Conservation (phyloP, 2,329 filamentous ascomycete genomes). For the Colletotrichum orbiculare region DNA sequence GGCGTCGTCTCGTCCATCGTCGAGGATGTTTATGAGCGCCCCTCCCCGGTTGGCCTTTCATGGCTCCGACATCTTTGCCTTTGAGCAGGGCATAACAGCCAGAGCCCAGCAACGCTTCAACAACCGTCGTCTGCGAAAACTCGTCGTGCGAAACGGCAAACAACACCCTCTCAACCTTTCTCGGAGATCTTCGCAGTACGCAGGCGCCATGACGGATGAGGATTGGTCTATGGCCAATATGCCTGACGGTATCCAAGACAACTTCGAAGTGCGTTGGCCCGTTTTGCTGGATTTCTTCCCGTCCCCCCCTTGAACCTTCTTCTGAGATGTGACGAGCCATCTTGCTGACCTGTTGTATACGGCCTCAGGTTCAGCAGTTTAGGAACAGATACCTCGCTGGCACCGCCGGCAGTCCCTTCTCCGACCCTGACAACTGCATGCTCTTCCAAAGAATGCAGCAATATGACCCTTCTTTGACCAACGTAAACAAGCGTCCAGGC, state of each 20-base stretch:
- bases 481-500: constrained; percentile 18
- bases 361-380: constrained; percentile 32
- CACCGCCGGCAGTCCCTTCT: constrained; percentile 36
- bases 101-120: constrained; percentile 24
- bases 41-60: constrained; percentile 30
- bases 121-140: constrained; percentile 23
- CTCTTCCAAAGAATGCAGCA: constrained; percentile 27
- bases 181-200: constrained; percentile 19
- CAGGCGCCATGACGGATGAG: constrained; percentile 23
- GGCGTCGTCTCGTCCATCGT: not conserved
- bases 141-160: constrained; percentile 27
- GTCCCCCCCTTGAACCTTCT: not conserved
- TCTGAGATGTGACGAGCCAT: constrained; percentile 31
- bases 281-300: not conserved
- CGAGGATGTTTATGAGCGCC: constrained; percentile 36
- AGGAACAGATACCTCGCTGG: constrained; percentile 37
- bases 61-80: constrained; percentile 33
- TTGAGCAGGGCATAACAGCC: constrained; percentile 28
- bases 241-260: constrained; percentile 34
- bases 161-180: constrained; percentile 4
- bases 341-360: constrained; percentile 14
- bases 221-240: constrained; percentile 16
- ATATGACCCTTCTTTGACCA: constrained; percentile 21
- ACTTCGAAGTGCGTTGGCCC: constrained; percentile 34
- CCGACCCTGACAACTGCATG: constrained; percentile 25